Percentiles rank a stretch among this genome's conserved stretches.
Conservation (phyloP, 306 rosid species). For the Medicago truncatula region DNA sequence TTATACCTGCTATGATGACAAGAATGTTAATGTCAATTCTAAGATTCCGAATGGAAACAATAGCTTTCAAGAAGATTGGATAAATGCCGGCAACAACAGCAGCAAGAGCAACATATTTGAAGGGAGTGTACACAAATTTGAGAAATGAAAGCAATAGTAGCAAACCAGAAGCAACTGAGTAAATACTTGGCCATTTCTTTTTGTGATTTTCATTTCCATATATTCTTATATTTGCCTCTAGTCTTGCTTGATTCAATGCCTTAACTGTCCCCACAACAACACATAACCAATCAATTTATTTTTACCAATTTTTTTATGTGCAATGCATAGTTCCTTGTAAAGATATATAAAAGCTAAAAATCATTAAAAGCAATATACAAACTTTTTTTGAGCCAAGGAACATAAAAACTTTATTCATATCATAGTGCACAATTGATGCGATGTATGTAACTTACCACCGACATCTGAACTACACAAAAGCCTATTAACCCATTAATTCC, state of each 20-base stretch:
- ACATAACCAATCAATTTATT: not conserved
- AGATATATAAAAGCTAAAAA: conserved; percentile 20
- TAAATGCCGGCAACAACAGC: conserved; percentile 67
- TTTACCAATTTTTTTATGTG: not conserved
- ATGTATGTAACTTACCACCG: not conserved
- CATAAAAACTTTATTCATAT: not conserved
- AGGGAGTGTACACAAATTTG: conserved; percentile 59
- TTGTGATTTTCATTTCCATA: conserved; percentile 58
- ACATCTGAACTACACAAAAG: not conserved
- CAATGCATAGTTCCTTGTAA: not conserved
- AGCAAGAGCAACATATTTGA: conserved; percentile 73
- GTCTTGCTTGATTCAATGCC: conserved; percentile 75
- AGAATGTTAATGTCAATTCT: conserved; percentile 85
- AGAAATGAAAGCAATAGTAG: conserved; percentile 66
- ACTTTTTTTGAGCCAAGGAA: not conserved
- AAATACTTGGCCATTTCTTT: conserved; percentile 85
- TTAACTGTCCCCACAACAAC: conserved; percentile 62
- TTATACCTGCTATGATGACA: conserved; percentile 70
- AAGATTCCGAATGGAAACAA: conserved; percentile 56
- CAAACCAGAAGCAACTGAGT: conserved; percentile 64
- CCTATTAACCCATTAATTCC: too few species aligned
- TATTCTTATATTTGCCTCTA: conserved; percentile 75
- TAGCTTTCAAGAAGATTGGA: conserved; percentile 61
- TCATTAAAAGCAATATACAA: conserved; percentile 1
- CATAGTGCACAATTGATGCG: not conserved